phyloP scores from a whole-genome alignment of 257 asterid genomes.

The Primulina tabacum region DNA sequence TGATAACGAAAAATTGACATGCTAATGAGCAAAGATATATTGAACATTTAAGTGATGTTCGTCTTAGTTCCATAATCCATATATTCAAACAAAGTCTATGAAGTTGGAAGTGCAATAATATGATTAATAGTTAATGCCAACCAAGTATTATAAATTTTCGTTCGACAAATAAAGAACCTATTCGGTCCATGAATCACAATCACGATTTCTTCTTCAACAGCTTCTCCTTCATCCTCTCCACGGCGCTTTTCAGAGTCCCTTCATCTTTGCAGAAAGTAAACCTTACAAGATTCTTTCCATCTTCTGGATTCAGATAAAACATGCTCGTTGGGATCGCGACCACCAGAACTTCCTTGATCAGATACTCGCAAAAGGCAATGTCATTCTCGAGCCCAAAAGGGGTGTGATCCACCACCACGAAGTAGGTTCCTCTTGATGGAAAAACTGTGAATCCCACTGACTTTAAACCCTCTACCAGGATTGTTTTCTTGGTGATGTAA shows the following conservation, averaged over 20 bases:
- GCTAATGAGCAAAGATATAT: no score
- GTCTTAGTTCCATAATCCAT: background rate
- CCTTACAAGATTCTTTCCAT: constrained; percentile 93
- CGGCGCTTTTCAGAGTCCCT: constrained; percentile 59
- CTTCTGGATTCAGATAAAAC: constrained; percentile 82
- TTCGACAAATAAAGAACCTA: background rate
- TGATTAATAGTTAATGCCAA: background rate
- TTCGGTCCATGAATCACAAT: background rate
- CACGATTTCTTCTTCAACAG: constrained; percentile 36
- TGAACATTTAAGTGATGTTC: background rate
- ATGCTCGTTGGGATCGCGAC: constrained; percentile 94
- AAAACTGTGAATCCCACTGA: constrained; percentile 73
- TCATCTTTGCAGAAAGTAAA: constrained; percentile 96
- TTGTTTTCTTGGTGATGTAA: constrained; percentile 64
- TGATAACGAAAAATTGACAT: no score
- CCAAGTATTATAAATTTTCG: background rate
- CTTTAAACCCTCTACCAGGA: constrained; percentile 78
- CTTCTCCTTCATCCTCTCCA: constrained; percentile 64
- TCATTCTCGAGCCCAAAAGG: constrained; percentile 75
- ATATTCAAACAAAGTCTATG: background rate
- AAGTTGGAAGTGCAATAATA: background rate
- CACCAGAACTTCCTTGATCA: constrained; percentile 91
- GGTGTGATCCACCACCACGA: constrained; percentile 85
- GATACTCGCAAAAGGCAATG: constrained; percentile 79
- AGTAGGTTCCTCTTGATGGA: constrained; percentile 94